A percentile compares a stretch with the other conserved stretches of the same genome.
These are phyloP conservation scores for Lactarius vividus DNA, from an alignment of 768 basidiomycete species.

Conservation along the genomic window DNA sequence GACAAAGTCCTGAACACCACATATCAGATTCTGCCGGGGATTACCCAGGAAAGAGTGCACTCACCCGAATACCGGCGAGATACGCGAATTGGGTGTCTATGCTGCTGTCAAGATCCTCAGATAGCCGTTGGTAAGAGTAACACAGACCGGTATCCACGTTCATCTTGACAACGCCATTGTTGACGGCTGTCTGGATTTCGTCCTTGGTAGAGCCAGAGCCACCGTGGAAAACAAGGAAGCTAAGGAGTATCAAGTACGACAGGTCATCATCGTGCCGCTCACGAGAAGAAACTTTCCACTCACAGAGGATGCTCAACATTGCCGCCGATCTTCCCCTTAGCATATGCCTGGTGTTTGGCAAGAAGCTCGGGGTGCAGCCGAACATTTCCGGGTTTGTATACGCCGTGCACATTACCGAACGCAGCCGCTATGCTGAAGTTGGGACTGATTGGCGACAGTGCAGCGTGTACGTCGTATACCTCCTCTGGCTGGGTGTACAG, in stretches of 20 bases:
- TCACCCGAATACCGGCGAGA: conserved; percentile 75
- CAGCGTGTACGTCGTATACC: conserved; percentile 85
- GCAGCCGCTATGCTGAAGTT: conserved; percentile 98
- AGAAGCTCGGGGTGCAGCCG: conserved; percentile 88
- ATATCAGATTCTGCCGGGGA: neutral
- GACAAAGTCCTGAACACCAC: conserved; percentile 68
- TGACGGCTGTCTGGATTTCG: conserved; percentile 90
- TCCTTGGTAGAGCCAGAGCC: conserved; percentile 97
- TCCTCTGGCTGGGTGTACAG: conserved; percentile 99
- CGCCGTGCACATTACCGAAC: conserved; percentile 98
- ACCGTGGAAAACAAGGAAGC: conserved; percentile 99
- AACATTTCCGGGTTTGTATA: conserved; percentile 99
- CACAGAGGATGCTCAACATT: conserved; percentile 76
- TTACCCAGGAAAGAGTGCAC: conserved; percentile 23
- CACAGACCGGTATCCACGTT: conserved; percentile 83
- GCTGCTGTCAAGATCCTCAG: conserved; percentile 15
- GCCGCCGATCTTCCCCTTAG: conserved; percentile 63
- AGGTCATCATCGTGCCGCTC: conserved; percentile 1
- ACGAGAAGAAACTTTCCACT: conserved; percentile 33
- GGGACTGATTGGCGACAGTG: conserved; percentile 79
- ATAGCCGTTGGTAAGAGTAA: neutral
- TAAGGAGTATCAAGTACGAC: conserved; percentile 32
- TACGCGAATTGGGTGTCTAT: conserved; percentile 91
- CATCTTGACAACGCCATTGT: conserved; percentile 97
- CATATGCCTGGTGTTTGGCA: conserved; percentile 83